Evolutionary conservation across 306 rosid species (phyloP).

Genomic region (Dryas drummondii): DNA sequence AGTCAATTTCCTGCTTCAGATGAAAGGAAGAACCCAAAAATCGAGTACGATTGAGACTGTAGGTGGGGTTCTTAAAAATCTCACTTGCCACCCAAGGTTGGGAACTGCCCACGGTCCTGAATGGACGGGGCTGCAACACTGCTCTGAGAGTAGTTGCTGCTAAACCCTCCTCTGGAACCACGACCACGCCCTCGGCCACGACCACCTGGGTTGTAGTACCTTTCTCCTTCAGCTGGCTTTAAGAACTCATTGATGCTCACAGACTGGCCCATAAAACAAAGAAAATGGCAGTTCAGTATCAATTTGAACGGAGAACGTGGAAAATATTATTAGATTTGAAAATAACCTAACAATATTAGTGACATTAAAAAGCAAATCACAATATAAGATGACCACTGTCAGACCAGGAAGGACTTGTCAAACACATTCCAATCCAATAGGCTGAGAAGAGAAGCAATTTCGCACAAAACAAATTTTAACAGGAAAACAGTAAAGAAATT

Average conservation of each 20-base stretch:
- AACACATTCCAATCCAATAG: background rate
- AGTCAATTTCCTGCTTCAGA: constrained; percentile 44
- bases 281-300: constrained; percentile 1
- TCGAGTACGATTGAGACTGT: constrained; percentile 25
- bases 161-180: constrained; percentile 51
- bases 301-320: background rate
- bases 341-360: background rate
- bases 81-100: constrained; percentile 94
- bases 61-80: constrained; percentile 34
- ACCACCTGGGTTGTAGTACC: constrained; percentile 64
- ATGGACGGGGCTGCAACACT: constrained; percentile 65
- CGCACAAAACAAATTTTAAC: background rate
- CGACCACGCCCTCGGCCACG: constrained; percentile 83
- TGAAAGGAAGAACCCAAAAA: constrained; percentile 55
- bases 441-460: background rate
- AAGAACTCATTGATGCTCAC: constrained; percentile 83
- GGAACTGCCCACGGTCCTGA: constrained; percentile 89
- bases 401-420: background rate
- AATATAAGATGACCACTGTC: too few relatives aligned
- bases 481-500: background rate
- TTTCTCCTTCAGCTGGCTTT: constrained; percentile 89
- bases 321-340: background rate
- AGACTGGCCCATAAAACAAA: constrained; percentile 40
- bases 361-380: background rate
- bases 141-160: constrained; percentile 43